Base-by-base conservation (phyloP, 1,139 yeast species). In the Scheffersomyces illinoinensis region DNA sequence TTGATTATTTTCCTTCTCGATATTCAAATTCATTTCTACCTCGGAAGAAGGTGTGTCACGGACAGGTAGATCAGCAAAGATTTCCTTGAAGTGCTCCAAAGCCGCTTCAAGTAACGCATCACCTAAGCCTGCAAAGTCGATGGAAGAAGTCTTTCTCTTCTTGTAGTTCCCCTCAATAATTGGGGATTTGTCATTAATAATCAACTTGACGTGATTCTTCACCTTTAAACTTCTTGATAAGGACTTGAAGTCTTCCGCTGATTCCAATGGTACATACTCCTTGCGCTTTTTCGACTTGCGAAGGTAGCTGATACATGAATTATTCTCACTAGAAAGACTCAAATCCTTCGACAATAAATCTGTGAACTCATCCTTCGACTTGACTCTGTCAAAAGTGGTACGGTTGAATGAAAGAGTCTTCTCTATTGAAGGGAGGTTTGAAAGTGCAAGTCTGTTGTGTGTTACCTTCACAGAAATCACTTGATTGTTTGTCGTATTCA, bases 261-360 rank as follows among this genome's bases (percentile, higher is more conserved):
- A 57, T 50, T 76, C 77, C 66, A 85, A 74, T 10, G 72, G 63
- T 5, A 84, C 81, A 63, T 73, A 85, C 20, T 71, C 68, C 61
- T 76, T 77, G 55, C 73, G 72, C 63, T 79, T 80, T 70, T 82
- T 83, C 8, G 84, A 79, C 62, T 77, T 81, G 61, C 87, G 71
- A 39, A 58, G 52, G 51, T 59, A 58, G 18, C 57, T 58, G 47
- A 62, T 57, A 49, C 56, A 58, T 1, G 63, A 59, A 19, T 56
- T 53, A 21, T 58, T 60, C 19, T 54, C 47, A 5, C 50, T 53
- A 5, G 60, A 24, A 8, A 65, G 19, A 12, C 53, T 56, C 53
- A 65, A 54, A 3, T 57, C 59, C 17, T 51, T 39, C 7, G 61
- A 55, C 21, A 66, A 61, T 23, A 64, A 58, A n/a, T 53, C 53